Conservation (phyloP, 768 basidiomycete species). For the Lentinula detonsa region DNA sequence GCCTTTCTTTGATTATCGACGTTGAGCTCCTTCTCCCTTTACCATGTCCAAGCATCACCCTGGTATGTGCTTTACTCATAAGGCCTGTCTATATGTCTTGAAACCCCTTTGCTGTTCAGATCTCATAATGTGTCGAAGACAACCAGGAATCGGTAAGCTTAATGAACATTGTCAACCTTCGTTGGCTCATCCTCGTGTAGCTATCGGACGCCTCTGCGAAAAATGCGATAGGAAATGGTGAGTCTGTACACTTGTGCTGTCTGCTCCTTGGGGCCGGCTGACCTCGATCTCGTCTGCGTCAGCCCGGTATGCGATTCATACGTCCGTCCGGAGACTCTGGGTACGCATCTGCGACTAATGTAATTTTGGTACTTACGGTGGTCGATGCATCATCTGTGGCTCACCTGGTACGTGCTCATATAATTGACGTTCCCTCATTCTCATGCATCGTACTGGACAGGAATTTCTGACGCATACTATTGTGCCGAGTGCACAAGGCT, state of each 20-base stretch:
- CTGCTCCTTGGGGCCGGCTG: not conserved
- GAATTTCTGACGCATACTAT: slow-evolving; percentile 98
- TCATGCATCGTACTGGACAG: slow-evolving; percentile 29
- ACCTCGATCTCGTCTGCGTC: not conserved
- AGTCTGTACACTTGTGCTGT: slow-evolving; percentile 17
- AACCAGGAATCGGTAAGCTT: slow-evolving; percentile 87
- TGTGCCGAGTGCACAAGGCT: slow-evolving; percentile 96
- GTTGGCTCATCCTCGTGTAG: slow-evolving; percentile 31
- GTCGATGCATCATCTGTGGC: slow-evolving; percentile 96
- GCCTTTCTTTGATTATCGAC: too few relatives aligned
- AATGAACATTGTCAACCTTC: slow-evolving; percentile 2
- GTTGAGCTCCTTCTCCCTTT: not conserved
- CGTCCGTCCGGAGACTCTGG: slow-evolving; percentile 92
- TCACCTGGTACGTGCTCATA: slow-evolving; percentile 66
- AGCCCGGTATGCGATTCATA: slow-evolving; percentile 99
- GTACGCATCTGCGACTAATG: slow-evolving; percentile 99
- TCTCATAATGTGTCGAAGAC: slow-evolving; percentile 96
- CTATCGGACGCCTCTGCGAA: slow-evolving; percentile 96
- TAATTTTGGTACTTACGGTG: slow-evolving; percentile 97
- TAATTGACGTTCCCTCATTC: not conserved
- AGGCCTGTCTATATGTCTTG: not conserved
- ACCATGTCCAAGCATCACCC: slow-evolving; percentile 90
- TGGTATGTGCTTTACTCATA: slow-evolving; percentile 31
- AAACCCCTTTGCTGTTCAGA: slow-evolving; percentile 40
- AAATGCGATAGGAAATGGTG: slow-evolving; percentile 99